These are phyloP conservation scores for Coniochaeta sp. DNA, from an alignment of 2,329 filamentous ascomycete genomes.

Conservation along the genomic window DNA sequence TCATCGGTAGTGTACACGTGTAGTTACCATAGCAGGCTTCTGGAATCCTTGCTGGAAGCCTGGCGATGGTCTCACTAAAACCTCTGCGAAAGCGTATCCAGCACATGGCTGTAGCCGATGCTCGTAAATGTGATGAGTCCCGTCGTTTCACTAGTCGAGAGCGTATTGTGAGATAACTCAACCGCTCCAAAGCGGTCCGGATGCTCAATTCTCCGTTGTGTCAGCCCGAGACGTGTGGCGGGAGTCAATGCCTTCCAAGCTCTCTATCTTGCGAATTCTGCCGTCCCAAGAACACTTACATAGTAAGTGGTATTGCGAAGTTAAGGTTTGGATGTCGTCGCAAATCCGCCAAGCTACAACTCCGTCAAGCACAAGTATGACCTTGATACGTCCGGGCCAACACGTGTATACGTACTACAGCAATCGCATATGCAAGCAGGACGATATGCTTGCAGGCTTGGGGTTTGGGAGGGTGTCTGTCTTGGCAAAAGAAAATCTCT, in stretches of 20 bases:
- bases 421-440: too few relatives aligned
- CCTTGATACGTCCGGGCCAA: not conserved
- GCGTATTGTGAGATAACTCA: not conserved
- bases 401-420: not conserved
- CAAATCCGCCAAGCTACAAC: not conserved
- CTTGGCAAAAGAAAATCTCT: not conserved
- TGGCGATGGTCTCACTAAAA: not conserved
- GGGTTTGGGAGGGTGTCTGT: not conserved
- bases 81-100: too few relatives aligned
- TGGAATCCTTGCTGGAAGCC: not conserved
- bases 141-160: not conserved
- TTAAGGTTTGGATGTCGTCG: not conserved
- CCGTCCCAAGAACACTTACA: not conserved
- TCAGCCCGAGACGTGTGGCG: not conserved
- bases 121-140: too few relatives aligned
- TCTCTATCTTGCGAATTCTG: not conserved
- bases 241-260: not conserved
- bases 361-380: not conserved
- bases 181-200: not conserved
- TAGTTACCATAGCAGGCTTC: not conserved
- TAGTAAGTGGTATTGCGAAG: not conserved
- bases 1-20: not conserved
- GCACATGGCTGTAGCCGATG: too few relatives aligned
- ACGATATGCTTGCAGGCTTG: not conserved
- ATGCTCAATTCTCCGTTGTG: not conserved